Evolutionary conservation across 176 grass and related monocot genomes (phyloP).

Genomic region (Bolboschoenus planiculmis): DNA sequence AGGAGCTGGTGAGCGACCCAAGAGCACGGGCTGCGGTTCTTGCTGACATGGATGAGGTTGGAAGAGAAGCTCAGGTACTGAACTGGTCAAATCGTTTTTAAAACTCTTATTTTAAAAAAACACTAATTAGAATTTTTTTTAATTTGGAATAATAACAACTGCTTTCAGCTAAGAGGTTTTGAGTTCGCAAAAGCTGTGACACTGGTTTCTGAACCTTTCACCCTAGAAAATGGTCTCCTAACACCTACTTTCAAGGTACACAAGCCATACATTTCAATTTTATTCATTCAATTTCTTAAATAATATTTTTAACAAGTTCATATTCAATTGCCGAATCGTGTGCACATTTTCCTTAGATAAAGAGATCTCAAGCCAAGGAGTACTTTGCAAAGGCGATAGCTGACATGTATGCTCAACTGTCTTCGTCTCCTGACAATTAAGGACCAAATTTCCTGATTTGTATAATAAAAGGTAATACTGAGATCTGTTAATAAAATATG

Average conservation of each 20-base stretch:
- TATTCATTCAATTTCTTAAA: neutral
- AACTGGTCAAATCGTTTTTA: neutral
- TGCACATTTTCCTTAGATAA: conserved; percentile 41
- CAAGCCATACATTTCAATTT: conserved; percentile 15
- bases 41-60: conserved; percentile 81
- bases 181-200: conserved; percentile 78
- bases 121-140: neutral
- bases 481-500: neutral
- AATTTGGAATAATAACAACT: neutral
- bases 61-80: conserved; percentile 81
- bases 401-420: conserved; percentile 61
- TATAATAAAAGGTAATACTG: conserved; percentile 5
- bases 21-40: conserved; percentile 65
- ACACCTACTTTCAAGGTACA: conserved; percentile 96
- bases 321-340: neutral
- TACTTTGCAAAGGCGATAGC: conserved; percentile 80
- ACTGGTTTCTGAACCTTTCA: conserved; percentile 74
- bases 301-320: neutral
- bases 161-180: conserved; percentile 87
- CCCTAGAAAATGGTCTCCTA: conserved; percentile 82
- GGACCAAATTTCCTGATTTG: neutral
- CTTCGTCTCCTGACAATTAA: conserved; percentile 15
- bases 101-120: neutral
- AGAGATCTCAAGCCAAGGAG: conserved; percentile 86
- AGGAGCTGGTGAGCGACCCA: conserved; percentile 51